These are phyloP conservation scores for Alternaria novae-zelandiae DNA, from an alignment of 2,329 filamentous ascomycete species.

Conservation along the genomic window DNA sequence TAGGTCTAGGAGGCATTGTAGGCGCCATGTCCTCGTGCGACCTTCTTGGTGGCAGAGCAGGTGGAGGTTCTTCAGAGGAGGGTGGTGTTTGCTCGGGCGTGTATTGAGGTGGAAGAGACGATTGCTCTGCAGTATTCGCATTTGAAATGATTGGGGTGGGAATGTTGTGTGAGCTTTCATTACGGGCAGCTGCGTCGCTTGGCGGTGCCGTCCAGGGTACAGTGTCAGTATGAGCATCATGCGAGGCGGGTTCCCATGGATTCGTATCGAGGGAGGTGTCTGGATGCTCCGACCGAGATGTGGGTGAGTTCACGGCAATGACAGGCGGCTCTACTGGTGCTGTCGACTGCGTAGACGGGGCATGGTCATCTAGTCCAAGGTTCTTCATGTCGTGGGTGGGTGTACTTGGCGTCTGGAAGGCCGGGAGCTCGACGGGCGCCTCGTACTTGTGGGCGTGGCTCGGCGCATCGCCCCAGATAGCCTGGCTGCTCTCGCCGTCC, in stretches of 20 bases:
- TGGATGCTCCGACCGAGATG: slow-evolving; percentile 26
- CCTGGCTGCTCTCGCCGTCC: slow-evolving; percentile 46
- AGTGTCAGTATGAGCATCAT: neutral
- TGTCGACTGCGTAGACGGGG: slow-evolving; percentile 16
- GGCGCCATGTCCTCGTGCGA: slow-evolving; percentile 44
- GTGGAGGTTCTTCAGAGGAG: slow-evolving; percentile 32
- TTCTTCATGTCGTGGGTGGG: slow-evolving; percentile 48
- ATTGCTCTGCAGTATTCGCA: slow-evolving; percentile 30
- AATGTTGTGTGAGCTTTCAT: slow-evolving; percentile 26
- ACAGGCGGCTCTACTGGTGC: slow-evolving; percentile 34
- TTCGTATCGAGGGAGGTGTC: slow-evolving; percentile 34
- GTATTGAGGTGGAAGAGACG: slow-evolving; percentile 9
- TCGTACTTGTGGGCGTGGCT: slow-evolving; percentile 34
- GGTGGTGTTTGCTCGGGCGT: slow-evolving; percentile 6
- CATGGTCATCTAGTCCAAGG: slow-evolving; percentile 40
- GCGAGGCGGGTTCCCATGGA: slow-evolving; percentile 31
- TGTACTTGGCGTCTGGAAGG: slow-evolving; percentile 49
- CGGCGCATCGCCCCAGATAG: slow-evolving; percentile 48
- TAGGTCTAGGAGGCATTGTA: slow-evolving; percentile 43
- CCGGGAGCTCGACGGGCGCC: slow-evolving; percentile 51
- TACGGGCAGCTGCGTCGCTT: neutral
- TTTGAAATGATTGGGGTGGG: slow-evolving; percentile 34
- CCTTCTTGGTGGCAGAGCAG: slow-evolving; percentile 40
- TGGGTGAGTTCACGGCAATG: slow-evolving; percentile 35
- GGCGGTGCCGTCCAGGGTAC: neutral